phyloP scores from a whole-genome alignment of 441 rosid species.

The Lepidium campestre region DNA sequence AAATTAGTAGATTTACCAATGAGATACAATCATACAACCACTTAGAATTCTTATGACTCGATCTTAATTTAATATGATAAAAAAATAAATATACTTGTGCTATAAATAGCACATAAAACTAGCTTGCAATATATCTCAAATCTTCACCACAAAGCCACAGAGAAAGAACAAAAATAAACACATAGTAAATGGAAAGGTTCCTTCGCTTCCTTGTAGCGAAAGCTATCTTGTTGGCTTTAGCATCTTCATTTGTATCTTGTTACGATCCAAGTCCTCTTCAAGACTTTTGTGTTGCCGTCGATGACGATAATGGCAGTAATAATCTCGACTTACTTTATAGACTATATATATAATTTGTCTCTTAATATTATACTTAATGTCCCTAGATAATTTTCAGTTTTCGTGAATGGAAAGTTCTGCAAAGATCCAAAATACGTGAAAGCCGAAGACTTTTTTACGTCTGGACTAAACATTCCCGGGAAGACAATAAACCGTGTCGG shows the following conservation, averaged over 20 bases:
- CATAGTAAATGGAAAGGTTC: conserved; percentile 16
- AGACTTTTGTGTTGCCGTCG: conserved; percentile 44
- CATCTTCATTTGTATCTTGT: conserved; percentile 20
- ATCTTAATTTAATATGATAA: not conserved
- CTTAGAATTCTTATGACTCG: not conserved
- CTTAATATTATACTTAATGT: not conserved
- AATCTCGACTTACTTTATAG: not conserved
- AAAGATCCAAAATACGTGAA: conserved; percentile 41
- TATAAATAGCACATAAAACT: conserved; percentile 16
- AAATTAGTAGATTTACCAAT: not conserved
- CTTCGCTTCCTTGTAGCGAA: conserved; percentile 10
- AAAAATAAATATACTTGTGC: not conserved
- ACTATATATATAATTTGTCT: not conserved
- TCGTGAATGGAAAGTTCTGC: conserved; percentile 58
- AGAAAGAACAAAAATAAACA: not conserved
- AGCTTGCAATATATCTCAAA: not conserved
- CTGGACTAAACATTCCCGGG: conserved; percentile 37
- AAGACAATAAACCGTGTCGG: conserved; percentile 37
- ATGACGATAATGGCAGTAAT: conserved; percentile 22
- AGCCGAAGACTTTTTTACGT: conserved; percentile 39
- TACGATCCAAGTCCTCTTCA: conserved; percentile 47
- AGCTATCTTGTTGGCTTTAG: conserved; percentile 30
- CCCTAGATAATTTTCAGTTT: too few species aligned
- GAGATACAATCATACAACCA: conserved; percentile 9
- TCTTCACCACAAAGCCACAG: conserved; percentile 1